Percentiles rank a stretch among this genome's conserved stretches.
These are phyloP conservation scores for Leccinum boreale DNA, from an alignment of 768 basidiomycete genomes.

Conservation along the genomic window DNA sequence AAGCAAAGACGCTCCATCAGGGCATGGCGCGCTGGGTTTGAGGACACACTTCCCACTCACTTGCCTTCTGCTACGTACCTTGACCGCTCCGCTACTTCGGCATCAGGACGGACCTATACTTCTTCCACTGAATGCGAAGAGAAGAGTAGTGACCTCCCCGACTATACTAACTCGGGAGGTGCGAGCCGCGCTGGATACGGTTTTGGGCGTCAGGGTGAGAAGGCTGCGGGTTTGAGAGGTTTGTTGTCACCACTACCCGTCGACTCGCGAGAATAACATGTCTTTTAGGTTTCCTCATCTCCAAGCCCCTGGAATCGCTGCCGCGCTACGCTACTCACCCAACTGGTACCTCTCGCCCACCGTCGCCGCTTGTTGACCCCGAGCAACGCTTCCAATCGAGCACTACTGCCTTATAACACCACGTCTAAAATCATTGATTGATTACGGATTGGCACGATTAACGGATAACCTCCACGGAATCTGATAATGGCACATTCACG, in stretches of 20 bases:
- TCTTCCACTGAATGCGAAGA: constrained; percentile 33
- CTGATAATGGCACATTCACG: constrained; percentile 12
- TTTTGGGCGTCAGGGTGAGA: constrained; percentile 80
- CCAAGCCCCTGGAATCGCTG: constrained; percentile 58
- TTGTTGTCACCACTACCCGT: constrained; percentile 10
- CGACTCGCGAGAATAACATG: constrained; percentile 1
- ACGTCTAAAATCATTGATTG: constrained; percentile 17
- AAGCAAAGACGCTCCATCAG: constrained; percentile 62
- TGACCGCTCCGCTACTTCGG: constrained; percentile 22
- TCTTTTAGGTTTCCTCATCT: constrained; percentile 49
- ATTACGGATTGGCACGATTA: constrained; percentile 18
- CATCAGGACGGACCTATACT: constrained; percentile 20
- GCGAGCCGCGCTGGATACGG: constrained; percentile 54
- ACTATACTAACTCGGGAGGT: constrained; percentile 20
- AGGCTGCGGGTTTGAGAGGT: constrained; percentile 63
- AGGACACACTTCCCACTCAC: constrained; percentile 50
- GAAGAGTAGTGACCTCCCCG: constrained; percentile 20
- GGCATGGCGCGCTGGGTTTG: constrained; percentile 55
- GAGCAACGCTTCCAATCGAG: constrained; percentile 29
- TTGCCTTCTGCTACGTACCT: constrained; percentile 25
- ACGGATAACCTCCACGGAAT: constrained; percentile 9
- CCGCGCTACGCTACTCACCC: constrained; percentile 53
- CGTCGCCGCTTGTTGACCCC: constrained; percentile 15
- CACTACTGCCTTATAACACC: constrained; percentile 24
- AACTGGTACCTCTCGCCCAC: constrained; percentile 26